Base-by-base conservation (phyloP, 2,329 filamentous ascomycete species). In the Curvularia spicifera region DNA sequence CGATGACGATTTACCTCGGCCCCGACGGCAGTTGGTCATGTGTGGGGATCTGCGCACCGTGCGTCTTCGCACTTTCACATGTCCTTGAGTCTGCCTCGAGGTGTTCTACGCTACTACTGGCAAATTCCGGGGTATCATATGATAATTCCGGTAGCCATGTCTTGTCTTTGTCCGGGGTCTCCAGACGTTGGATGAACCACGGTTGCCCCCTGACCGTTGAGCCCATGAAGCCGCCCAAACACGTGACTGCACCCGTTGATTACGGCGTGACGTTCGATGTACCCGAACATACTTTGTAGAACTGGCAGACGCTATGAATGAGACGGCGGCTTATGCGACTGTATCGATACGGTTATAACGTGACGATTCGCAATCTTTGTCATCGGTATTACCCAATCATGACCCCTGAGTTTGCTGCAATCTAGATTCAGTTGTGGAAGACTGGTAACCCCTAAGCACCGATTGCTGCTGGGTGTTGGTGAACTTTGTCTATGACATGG, bases 21-120 rank as follows among this genome's bases (percentile, higher is more conserved):
- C 56, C 56, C 51, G 51, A 50, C 56, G 56, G 56, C 56, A 58
- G 56, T 58, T 55, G 56, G 56, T 58, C 56, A 59, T 56, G 53
- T 57, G 57, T 59, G 53, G 57, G 44, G 53, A 57, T 31, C 22
- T 40, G 51, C 39, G 51, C n/a, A 40, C 56, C 56, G 56, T 58
- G 51, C 56, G 47, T 40, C 44, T 31, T 29, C 43, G 28, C n/a
- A 28, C 52, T 56, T 59, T 59, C 56, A 59, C 56, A 59, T 59
- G 56, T 43, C 24, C 28, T 35, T 24, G 28, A 35, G 24, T 24
- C 42, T 26, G 18, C 46, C 18, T 42, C 31, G 15, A 45, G 33
- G 31, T 54, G 22, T 18, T 58, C 9, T 26, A n/a, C 33, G 40
- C n/a, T 39, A 26, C 48, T 29, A 8, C 37, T 46, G 22, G n/a